These are phyloP conservation scores for Suhomyces emberorum DNA, from an alignment of 805 yeast species.

Conservation along the genomic window DNA sequence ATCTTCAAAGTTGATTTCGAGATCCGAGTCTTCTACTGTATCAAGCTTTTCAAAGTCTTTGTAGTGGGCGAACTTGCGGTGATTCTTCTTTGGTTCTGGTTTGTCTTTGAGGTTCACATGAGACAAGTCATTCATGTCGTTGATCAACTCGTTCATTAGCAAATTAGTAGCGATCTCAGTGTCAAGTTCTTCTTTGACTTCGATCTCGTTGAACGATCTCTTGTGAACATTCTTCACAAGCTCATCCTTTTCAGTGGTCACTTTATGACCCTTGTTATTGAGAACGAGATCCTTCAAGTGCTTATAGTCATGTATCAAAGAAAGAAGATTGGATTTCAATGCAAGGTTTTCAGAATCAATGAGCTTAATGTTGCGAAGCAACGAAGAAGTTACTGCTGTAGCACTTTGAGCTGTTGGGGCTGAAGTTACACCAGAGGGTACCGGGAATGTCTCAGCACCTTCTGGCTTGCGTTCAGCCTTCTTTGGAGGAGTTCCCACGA, in stretches of 20 bases:
- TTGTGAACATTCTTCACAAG: conserved; percentile 11
- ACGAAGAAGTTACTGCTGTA: conserved; percentile 3
- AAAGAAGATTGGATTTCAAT: conserved; percentile 32
- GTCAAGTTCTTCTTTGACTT: conserved; percentile 15
- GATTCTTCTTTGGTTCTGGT: conserved; percentile 8
- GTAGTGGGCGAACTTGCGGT: conserved; percentile 11
- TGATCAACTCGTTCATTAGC: conserved; percentile 26
- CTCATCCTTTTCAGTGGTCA: conserved; percentile 3
- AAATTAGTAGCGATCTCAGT: conserved; percentile 8
- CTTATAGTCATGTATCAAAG: conserved; percentile 40
- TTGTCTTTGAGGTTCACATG: conserved; percentile 10
- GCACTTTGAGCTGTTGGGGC: not conserved
- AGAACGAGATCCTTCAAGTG: conserved; percentile 30
- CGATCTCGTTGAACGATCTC: conserved; percentile 19
- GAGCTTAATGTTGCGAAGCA: conserved; percentile 11
- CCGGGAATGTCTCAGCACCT: not conserved
- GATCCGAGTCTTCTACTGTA: conserved; percentile 14
- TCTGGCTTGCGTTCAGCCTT: not conserved
- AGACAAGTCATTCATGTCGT: conserved; percentile 26
- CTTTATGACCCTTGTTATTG: conserved; percentile 8
- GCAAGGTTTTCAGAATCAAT: conserved; percentile 33
- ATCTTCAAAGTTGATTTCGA: conserved; percentile 26
- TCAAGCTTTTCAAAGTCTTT: conserved; percentile 15
- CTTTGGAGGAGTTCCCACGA: conserved; percentile 1
- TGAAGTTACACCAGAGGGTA: not conserved